Percentiles rank a stretch among this genome's conserved stretches.
phyloP scores from a whole-genome alignment of 1,139 yeast genomes.

The Torulaspora globosa region DNA sequence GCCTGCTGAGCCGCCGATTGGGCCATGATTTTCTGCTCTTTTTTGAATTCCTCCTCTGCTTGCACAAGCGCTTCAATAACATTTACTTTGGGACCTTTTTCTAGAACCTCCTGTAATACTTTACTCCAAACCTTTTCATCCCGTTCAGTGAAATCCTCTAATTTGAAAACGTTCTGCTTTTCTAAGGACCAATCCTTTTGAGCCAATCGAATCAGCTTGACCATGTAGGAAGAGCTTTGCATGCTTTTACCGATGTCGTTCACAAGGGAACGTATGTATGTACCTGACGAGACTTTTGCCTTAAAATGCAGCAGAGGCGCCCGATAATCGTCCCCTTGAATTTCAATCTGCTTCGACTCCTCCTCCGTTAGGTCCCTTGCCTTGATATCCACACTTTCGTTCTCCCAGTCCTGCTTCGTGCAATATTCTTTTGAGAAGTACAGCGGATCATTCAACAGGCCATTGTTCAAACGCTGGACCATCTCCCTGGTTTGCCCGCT shows the following conservation, averaged over 20 bases:
- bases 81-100: constrained; percentile 40
- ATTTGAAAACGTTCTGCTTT: constrained; percentile 58
- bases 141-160: constrained; percentile 58
- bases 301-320: constrained; percentile 70
- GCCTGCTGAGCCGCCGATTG: not conserved
- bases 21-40: constrained; percentile 13
- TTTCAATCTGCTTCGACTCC: constrained; percentile 31
- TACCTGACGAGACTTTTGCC: constrained; percentile 87
- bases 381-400: constrained; percentile 39
- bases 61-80: constrained; percentile 32
- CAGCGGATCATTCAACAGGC: constrained; percentile 58
- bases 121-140: constrained; percentile 60
- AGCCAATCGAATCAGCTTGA: constrained; percentile 61
- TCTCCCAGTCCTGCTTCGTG: constrained; percentile 38
- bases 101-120: constrained; percentile 51
- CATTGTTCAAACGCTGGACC: constrained; percentile 50
- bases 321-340: constrained; percentile 37
- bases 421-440: constrained; percentile 56
- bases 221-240: constrained; percentile 86
- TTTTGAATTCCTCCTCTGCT: constrained; percentile 25
- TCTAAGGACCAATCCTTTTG: constrained; percentile 84
- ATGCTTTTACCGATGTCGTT: constrained; percentile 85
- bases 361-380: constrained; percentile 34
- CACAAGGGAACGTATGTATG: constrained; percentile 84
- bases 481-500: constrained; percentile 46